Evolutionary conservation across 495 filamentous ascomycete genomes (phyloP), one percentile per base, ranked within the genome.

Genomic region (Cercophora samala): DNA sequence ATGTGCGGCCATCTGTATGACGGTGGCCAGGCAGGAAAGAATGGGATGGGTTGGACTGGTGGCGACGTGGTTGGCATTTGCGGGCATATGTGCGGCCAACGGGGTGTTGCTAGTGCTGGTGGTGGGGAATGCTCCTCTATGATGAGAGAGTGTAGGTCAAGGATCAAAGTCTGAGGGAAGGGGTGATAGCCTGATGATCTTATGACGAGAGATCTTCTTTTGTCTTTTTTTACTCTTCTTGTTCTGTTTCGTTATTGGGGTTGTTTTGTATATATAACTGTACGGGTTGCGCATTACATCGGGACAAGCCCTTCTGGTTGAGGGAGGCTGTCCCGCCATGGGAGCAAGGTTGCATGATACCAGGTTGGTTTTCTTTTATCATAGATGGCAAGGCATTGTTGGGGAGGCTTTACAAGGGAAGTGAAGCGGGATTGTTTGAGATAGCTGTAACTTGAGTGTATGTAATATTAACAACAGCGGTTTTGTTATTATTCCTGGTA

Each of bases 81-180:
- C 77, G 1, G 72, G 73, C 1, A 73, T 84, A 6, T 86, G 85
- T 56, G 70, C 84, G 18, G 74, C 80, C 2, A 82, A 85, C 58
- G 85, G 82, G 18, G 76, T 84, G 59, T 68, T 89, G 32, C 70
- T 87, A 46, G 80, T 83, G 0, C 59, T 84, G 29, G 76, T 86
- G 0, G 76, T 78, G 29, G 79, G 76, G 24, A 81, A 78, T 58
- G 65, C 72, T 11, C 72, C 72, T 2, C 66, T 76, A 68, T 77
- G 71, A 78, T 58, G 60, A 32, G 22, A 2, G 29, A 62, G 15
- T 46, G 4, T 15, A n/a, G n/a, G n/a, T n/a, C n/a, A n/a, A n/a
- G 42, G 61, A 11, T 23, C 8, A 4, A 42, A 62, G 25, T 29
- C 25, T 29, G 26, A 46, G 37, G 37, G 26, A 29, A 29, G 26